These are phyloP conservation scores for Pythium volutum DNA, from an alignment of 352 stramenopile genomes.

Conservation along the genomic window DNA sequence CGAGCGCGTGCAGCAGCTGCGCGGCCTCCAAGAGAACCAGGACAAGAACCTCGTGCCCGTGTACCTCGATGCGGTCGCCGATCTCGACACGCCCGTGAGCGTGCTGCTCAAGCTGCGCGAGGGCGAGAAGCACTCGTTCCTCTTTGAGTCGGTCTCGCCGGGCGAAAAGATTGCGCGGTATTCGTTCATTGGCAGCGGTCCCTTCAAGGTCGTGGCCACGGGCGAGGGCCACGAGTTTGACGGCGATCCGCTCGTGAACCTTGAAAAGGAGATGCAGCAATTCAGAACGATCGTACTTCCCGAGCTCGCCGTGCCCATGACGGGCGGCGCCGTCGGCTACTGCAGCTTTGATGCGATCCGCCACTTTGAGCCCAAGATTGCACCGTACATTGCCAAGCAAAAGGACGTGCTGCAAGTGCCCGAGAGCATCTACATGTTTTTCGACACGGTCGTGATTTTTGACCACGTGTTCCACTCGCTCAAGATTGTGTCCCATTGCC, in stretches of 20 bases:
- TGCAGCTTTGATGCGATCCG: constrained; percentile 87
- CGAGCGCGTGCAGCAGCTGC: constrained; percentile 63
- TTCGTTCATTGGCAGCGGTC: constrained; percentile 86
- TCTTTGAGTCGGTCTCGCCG: constrained; percentile 82
- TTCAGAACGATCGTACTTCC: constrained; percentile 68
- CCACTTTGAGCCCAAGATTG: constrained; percentile 85
- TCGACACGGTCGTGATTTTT: constrained; percentile 88
- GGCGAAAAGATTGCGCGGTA: constrained; percentile 88
- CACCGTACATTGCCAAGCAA: constrained; percentile 71
- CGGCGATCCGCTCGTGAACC: constrained; percentile 69
- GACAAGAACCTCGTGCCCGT: constrained; percentile 85
- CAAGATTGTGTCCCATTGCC: constrained; percentile 85
- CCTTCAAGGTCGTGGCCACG: constrained; percentile 73
- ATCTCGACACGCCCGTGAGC: constrained; percentile 87
- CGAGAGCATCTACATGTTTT: constrained; percentile 91
- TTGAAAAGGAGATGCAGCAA: constrained; percentile 79
- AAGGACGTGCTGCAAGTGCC: constrained; percentile 78
- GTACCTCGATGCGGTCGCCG: constrained; percentile 79
- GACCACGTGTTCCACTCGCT: constrained; percentile 90
- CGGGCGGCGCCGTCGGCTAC: constrained; percentile 84
- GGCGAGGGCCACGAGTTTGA: constrained; percentile 53
- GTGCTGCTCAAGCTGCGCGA: constrained; percentile 84
- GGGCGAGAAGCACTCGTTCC: constrained; percentile 78
- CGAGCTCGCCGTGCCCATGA: constrained; percentile 80
- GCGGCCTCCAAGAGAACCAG: constrained; percentile 46